Evolutionary conservation across 805 yeast species (phyloP), one percentile per base, ranked within the genome.

Genomic region (Lipomyces mesembrius): DNA sequence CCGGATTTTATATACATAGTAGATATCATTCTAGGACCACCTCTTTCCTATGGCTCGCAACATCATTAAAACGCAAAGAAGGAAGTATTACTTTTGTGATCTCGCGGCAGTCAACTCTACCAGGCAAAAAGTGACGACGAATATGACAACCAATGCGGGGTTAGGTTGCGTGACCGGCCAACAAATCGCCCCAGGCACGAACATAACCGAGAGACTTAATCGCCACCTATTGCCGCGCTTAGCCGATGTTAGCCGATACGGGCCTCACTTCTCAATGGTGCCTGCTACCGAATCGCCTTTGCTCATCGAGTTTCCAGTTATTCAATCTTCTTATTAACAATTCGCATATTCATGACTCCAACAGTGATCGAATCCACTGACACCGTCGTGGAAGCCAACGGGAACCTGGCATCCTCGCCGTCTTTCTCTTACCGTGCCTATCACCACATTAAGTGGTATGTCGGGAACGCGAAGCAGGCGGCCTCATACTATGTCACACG

Each of bases 381-480:
- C 32, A 25, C 11, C 35, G n/a, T 12, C 11, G 5, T 52, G 17
- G 5, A 12, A 11, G 55, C 32, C 32, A 52, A 52, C 1, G 55
- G n/a, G 17, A 52, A 22, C 34, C n/a, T 11, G 17, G 27, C 20
- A n/a, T 22, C n/a, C n/a, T n/a, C n/a, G n/a, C 8, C 55, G 14
- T 22, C 32, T 29, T 52, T n/a, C 34, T 25, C 34, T 12, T 52
- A 52, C 55, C 34, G 29, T 22, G 59, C 25, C 59, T 56, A 56
- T 32, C 25, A 85, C 77, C 88, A 88, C 72, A 81, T 90, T 2
- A 88, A 89, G 17, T 85, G 89, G 82, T 88, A 87, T 66, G 89
- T 88, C 12, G 84, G 91, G n/a, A 89, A 90, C 70, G 90, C 94
- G 27, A 87, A 85, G 67, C 86, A 85, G 67, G 80, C 86, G 54